Percentiles rank a stretch among this genome's conserved stretches.
Evolutionary conservation across 441 rosid species (phyloP).

Genomic region (Lepidium campestre): DNA sequence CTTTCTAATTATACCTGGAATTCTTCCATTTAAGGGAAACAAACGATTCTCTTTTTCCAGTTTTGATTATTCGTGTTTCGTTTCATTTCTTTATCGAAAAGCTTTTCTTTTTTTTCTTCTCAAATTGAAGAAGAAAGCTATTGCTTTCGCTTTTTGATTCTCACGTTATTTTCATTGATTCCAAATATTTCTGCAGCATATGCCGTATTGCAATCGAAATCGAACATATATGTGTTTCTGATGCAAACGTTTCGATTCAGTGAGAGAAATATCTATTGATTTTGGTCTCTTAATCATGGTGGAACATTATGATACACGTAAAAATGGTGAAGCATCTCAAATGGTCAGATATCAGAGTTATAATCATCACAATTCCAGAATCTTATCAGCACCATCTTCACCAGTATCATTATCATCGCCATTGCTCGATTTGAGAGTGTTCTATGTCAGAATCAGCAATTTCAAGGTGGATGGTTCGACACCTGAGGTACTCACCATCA

Average conservation of each 20-base stretch:
- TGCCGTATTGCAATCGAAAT: not conserved
- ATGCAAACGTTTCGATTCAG: slow-evolving; percentile 12
- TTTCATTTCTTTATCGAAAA: not conserved
- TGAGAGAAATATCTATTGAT: slow-evolving; percentile 10
- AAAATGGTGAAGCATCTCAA: slow-evolving; percentile 36
- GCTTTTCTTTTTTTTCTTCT: not conserved
- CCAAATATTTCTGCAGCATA: slow-evolving; percentile 17
- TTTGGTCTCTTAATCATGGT: slow-evolving; percentile 40
- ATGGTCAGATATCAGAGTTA: slow-evolving; percentile 25
- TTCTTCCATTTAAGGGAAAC: not conserved
- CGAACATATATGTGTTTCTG: not conserved
- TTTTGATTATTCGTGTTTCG: not conserved
- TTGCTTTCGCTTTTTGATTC: not conserved
- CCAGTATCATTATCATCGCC: slow-evolving; percentile 11
- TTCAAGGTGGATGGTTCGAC: slow-evolving; percentile 51
- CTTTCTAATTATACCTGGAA: not conserved
- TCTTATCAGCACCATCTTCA: not conserved
- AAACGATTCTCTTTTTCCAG: not conserved
- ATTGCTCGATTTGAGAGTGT: slow-evolving; percentile 55
- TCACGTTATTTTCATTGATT: slow-evolving; percentile 14
- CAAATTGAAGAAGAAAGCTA: not conserved
- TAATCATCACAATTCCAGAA: slow-evolving; percentile 21
- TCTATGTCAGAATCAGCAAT: slow-evolving; percentile 52
- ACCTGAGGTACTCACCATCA: slow-evolving; percentile 43
- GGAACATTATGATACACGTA: slow-evolving; percentile 40